phyloP scores from a whole-genome alignment of 495 filamentous ascomycete genomes.

The Aspergillus homomorphus region DNA sequence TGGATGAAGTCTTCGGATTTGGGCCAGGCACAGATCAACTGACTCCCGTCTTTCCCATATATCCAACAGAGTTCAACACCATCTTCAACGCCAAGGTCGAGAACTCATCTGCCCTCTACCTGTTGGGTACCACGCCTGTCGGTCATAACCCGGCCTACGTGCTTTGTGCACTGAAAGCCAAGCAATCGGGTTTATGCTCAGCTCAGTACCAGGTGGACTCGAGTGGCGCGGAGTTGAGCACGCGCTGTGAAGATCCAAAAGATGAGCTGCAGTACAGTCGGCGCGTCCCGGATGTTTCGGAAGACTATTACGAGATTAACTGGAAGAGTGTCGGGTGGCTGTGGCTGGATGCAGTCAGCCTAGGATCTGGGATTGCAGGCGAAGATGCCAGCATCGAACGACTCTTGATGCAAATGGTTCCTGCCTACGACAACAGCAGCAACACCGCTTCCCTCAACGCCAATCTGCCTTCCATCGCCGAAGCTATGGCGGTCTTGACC shows the following conservation, averaged over 20 bases:
- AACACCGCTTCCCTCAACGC: constrained; percentile 27
- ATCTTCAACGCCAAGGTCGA: constrained; percentile 52
- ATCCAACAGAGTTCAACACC: constrained; percentile 61
- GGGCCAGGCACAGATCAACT: constrained; percentile 45
- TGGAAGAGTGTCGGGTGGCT: constrained; percentile 58
- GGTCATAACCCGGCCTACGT: constrained; percentile 45
- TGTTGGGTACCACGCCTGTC: constrained; percentile 53
- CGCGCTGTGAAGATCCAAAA: constrained; percentile 54
- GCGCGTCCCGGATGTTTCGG: constrained; percentile 30
- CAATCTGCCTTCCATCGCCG: constrained; percentile 57
- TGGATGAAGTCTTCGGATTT: constrained; percentile 70
- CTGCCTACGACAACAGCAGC: constrained; percentile 13
- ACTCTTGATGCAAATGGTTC: constrained; percentile 56
- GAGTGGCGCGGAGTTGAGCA: constrained; percentile 50
- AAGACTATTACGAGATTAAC: constrained; percentile 37
- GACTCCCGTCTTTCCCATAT: constrained; percentile 63
- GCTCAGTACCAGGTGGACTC: constrained; percentile 58
- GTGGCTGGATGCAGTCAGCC: constrained; percentile 55
- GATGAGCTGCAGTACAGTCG: constrained; percentile 52
- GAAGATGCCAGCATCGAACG: constrained; percentile 60
- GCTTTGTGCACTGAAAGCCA: constrained; percentile 59
- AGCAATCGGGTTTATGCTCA: constrained; percentile 57
- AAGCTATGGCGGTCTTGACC: constrained; percentile 64
- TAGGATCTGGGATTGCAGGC: constrained; percentile 58
- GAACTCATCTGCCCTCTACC: constrained; percentile 51